Evolutionary conservation across 1,139 yeast genomes (phyloP).

Genomic region (Blastobotrys raffinosifermentans): DNA sequence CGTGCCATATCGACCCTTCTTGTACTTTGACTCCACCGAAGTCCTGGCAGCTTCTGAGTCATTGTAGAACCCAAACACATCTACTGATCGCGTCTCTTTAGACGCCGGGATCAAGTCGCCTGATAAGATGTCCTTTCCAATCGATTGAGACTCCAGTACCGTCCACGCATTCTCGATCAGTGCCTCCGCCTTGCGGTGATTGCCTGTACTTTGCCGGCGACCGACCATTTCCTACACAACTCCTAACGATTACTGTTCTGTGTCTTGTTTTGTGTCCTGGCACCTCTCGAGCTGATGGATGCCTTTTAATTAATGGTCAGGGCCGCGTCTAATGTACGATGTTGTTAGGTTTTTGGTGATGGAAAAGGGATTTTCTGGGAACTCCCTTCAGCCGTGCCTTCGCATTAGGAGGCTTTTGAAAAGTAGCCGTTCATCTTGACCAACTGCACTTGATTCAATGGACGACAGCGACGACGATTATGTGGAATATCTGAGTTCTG

Average conservation of each 20-base stretch:
- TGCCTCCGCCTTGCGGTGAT: not conserved
- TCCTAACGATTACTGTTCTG: no score
- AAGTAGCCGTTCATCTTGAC: no score
- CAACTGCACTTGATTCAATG: no score
- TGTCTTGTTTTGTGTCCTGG: no score
- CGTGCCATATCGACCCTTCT: constrained; percentile 9
- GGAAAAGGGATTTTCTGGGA: no score
- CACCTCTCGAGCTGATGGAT: no score
- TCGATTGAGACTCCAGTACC: constrained; percentile 9
- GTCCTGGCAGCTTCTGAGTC: not conserved
- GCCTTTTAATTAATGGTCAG: no score
- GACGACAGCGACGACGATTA: constrained; percentile 37
- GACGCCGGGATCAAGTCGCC: constrained; percentile 8
- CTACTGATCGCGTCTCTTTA: not conserved
- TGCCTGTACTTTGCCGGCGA: not conserved
- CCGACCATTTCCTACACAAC: no score
- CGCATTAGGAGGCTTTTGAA: no score
- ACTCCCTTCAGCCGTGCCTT: no score
- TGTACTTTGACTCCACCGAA: not conserved
- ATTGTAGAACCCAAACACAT: not conserved
- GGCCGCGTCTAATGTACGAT: no score
- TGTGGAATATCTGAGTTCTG: constrained; percentile 28
- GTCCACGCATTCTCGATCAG: constrained; percentile 8
- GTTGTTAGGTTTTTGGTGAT: no score
- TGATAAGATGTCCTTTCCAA: constrained; percentile 9